Conservation (phyloP, 2,329 filamentous ascomycete genomes). For the Fusarium newnesense region DNA sequence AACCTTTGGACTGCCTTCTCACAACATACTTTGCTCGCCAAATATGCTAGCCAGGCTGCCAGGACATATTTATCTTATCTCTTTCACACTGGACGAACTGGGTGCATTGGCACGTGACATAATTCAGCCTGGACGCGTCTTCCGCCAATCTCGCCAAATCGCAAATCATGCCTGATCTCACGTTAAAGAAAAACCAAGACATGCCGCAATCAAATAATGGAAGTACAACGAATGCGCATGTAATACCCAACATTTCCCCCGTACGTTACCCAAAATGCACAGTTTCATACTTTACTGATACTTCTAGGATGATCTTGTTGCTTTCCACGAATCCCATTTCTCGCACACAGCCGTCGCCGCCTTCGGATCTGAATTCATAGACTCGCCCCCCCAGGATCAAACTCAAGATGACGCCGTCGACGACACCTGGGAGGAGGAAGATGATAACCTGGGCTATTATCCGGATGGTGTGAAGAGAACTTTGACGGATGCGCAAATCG, state of each 20-base stretch:
- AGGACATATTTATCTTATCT: not conserved
- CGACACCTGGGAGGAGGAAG: constrained; percentile 62
- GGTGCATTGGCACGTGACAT: constrained; percentile 38
- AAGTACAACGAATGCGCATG: constrained; percentile 18
- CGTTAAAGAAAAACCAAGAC: constrained; percentile 21
- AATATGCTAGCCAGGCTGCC: not conserved
- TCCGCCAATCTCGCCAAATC: constrained; percentile 25
- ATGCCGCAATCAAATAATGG: constrained; percentile 36
- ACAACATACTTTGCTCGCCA: not conserved
- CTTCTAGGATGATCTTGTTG: constrained; percentile 66
- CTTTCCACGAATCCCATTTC: constrained; percentile 72
- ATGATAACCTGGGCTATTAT: constrained; percentile 84
- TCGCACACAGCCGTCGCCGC: constrained; percentile 55
- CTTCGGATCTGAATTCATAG: constrained; percentile 60
- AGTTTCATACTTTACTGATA: constrained; percentile 28
- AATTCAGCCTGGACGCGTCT: constrained; percentile 25
- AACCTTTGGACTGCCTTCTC: not conserved
- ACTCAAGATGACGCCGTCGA: constrained; percentile 45
- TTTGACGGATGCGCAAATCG: constrained; percentile 89
- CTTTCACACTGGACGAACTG: not conserved
- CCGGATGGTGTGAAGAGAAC: constrained; percentile 87
- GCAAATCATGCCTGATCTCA: constrained; percentile 5
- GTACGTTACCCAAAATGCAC: constrained; percentile 27
- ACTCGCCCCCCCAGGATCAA: constrained; percentile 44
- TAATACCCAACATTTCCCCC: constrained; percentile 41